phyloP scores from a whole-genome alignment of 257 asterid genomes.

The Rhazya stricta region DNA sequence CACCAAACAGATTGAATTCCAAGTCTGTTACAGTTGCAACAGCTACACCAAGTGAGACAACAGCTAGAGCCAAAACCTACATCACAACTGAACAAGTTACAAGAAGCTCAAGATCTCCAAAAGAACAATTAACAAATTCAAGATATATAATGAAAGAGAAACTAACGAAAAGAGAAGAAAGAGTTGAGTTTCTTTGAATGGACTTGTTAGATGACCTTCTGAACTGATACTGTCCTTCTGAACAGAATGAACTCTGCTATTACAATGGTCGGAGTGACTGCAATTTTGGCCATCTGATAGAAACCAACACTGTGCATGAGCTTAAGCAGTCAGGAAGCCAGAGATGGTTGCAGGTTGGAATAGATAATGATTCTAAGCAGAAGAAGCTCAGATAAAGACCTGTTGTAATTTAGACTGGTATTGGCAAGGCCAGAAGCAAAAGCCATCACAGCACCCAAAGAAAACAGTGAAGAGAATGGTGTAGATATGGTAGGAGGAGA shows the following conservation, averaged over 20 bases:
- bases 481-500: conserved; percentile 73
- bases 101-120: neutral
- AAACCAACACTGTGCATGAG: conserved; percentile 74
- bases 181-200: neutral
- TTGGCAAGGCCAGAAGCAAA: conserved; percentile 88
- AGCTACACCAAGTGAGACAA: conserved; percentile 80
- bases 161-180: neutral
- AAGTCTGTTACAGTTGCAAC: conserved; percentile 81
- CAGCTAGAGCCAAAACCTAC: conserved; percentile 61
- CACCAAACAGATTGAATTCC: conserved; percentile 77
- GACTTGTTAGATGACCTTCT: conserved; percentile 36
- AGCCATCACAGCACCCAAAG: conserved; percentile 86
- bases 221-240: conserved; percentile 44
- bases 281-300: conserved; percentile 93
- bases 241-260: conserved; percentile 64
- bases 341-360: conserved; percentile 7
- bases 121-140: neutral
- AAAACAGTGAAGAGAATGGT: conserved; percentile 64
- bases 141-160: neutral
- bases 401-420: conserved; percentile 70
- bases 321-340: conserved; percentile 29
- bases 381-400: conserved; percentile 32
- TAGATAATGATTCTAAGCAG: neutral
- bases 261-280: conserved; percentile 87
- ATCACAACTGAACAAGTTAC: conserved; percentile 1